Conservation (phyloP, 164 flowering plant species). For the Magnolia officinalis region DNA sequence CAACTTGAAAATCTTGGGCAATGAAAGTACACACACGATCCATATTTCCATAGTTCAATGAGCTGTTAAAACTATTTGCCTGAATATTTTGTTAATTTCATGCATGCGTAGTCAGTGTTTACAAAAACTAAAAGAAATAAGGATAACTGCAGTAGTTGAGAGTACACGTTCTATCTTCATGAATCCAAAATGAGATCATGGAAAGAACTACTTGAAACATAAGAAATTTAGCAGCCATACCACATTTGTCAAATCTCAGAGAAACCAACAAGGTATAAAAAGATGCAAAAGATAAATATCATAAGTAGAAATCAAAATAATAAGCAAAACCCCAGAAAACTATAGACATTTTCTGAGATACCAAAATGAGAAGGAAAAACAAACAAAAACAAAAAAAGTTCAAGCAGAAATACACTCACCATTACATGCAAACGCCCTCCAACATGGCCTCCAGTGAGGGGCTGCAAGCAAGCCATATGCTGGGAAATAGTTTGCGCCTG, state of each 20-base stretch:
- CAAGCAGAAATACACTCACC: conserved; percentile 38
- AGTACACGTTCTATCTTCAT: neutral
- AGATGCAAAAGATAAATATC: neutral
- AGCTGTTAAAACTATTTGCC: no score
- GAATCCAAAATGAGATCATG: neutral
- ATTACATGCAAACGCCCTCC: conserved; percentile 72
- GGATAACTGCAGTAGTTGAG: neutral
- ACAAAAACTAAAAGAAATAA: neutral
- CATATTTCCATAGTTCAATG: no score
- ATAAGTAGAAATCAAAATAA: neutral
- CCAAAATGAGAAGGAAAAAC: neutral
- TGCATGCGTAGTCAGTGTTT: no score
- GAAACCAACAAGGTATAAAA: neutral
- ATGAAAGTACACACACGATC: no score
- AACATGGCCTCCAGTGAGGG: conserved; percentile 61
- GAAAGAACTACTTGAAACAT: neutral
- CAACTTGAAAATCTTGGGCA: no score
- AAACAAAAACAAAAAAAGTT: neutral
- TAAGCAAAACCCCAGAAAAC: neutral
- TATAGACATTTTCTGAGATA: neutral
- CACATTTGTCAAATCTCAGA: neutral
- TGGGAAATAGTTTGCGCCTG: conserved; percentile 60
- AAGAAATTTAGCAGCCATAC: neutral
- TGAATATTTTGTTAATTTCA: no score
- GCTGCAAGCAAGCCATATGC: conserved; percentile 70